A percentile compares a stretch with the other conserved stretches of the same genome.
phyloP scores from a whole-genome alignment of 495 filamentous ascomycete genomes.

The Aspergillus taichungensis region DNA sequence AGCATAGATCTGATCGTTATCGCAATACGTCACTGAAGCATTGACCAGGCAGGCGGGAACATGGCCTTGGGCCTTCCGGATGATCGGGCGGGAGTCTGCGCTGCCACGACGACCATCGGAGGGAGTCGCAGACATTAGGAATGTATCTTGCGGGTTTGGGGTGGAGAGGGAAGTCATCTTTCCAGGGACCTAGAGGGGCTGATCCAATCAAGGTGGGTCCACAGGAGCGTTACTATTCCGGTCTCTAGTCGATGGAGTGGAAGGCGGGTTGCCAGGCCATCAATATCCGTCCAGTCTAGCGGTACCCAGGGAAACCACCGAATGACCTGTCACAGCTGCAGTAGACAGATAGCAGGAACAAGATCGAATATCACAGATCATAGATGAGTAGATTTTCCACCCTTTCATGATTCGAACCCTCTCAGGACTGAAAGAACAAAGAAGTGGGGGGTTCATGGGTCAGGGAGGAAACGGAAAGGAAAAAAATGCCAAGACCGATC shows the following conservation, averaged over 20 bases:
- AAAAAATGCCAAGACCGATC: constrained; percentile 15
- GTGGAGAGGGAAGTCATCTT: constrained; percentile 22
- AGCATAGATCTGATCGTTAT: constrained; percentile 91
- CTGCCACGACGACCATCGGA: constrained; percentile 48
- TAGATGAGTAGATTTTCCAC: not conserved
- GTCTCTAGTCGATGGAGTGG: constrained; percentile 8
- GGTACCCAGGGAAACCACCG: not conserved
- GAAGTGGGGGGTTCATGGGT: constrained; percentile 1
- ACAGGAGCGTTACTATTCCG: constrained; percentile 13
- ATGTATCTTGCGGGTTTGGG: constrained; percentile 50
- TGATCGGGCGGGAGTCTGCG: constrained; percentile 69
- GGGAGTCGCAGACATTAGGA: constrained; percentile 76
- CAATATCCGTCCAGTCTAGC: constrained; percentile 1
- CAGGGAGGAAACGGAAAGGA: constrained; percentile 3
- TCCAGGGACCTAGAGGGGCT: constrained; percentile 21
- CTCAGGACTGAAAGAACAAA: not conserved
- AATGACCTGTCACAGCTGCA: too few species aligned
- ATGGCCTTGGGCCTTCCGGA: constrained; percentile 75
- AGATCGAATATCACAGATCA: not conserved
- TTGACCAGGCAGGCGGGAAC: constrained; percentile 92
- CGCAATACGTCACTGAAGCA: constrained; percentile 94
- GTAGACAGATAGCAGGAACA: too few species aligned
- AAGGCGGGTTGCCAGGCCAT: constrained; percentile 23
- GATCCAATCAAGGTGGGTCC: constrained; percentile 29
- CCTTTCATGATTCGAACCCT: not conserved